Conservation (phyloP, 345 rosid genomes). For the Corchorus olitorius region DNA sequence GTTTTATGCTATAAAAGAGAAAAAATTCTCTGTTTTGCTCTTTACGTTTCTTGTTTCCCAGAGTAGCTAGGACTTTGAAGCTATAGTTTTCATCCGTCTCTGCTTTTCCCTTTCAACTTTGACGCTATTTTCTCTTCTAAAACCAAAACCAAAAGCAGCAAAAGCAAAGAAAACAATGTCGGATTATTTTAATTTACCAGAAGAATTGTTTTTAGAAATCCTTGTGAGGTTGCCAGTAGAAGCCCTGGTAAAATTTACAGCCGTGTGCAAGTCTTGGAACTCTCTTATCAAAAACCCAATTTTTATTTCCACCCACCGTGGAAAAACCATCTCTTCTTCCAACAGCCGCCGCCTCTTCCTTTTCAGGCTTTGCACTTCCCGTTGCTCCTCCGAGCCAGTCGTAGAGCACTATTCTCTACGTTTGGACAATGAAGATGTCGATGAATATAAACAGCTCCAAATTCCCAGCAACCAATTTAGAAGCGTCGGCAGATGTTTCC, state of each 20-base stretch:
- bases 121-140: too few relatives aligned
- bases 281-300: background rate
- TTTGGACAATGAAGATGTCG: background rate
- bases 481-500: background rate
- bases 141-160: too few relatives aligned
- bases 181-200: too few relatives aligned
- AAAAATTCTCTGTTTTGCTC: too few relatives aligned
- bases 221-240: too few relatives aligned
- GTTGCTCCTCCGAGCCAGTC: background rate
- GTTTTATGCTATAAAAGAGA: too few relatives aligned
- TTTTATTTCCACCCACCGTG: background rate
- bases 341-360: background rate
- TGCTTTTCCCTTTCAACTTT: too few relatives aligned
- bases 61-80: conserved; percentile 19
- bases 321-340: background rate
- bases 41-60: too few relatives aligned
- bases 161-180: too few relatives aligned
- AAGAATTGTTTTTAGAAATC: too few relatives aligned
- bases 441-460: background rate
- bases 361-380: background rate
- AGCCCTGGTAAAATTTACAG: background rate
- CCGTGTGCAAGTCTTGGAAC: background rate
- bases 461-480: background rate
- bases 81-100: background rate
- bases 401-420: background rate